These are phyloP conservation scores for Serendipita indica DNA, from an alignment of 768 basidiomycete species.

Conservation along the genomic window DNA sequence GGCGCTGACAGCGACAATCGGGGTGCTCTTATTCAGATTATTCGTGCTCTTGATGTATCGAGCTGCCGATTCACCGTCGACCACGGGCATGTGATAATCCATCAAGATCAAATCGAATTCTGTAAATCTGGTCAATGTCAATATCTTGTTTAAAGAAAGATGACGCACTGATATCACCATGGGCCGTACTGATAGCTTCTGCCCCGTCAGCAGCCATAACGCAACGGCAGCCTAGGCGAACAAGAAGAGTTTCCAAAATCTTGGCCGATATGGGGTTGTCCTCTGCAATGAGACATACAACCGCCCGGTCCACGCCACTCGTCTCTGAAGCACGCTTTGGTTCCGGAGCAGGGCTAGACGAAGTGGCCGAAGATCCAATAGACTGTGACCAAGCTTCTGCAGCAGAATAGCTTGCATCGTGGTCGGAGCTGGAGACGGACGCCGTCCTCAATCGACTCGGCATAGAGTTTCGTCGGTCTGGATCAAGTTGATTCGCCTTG, in stretches of 20 bases:
- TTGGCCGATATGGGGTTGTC: conserved; percentile 98
- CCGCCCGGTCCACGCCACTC: conserved; percentile 53
- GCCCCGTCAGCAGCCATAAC: conserved; percentile 94
- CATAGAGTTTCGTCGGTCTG: conserved; percentile 53
- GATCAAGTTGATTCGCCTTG: conserved; percentile 68
- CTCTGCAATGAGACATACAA: conserved; percentile 89
- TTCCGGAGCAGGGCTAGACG: conserved; percentile 21
- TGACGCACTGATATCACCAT: conserved; percentile 88
- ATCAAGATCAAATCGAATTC: conserved; percentile 94
- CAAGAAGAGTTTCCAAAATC: conserved; percentile 88
- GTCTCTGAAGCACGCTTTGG: conserved; percentile 53
- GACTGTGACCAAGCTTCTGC: conserved; percentile 51
- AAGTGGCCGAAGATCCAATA: conserved; percentile 35
- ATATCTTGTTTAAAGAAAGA: conserved; percentile 10
- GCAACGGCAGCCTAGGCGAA: conserved; percentile 87
- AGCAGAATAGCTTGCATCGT: conserved; percentile 46
- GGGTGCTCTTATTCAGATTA: conserved; percentile 85
- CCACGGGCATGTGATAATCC: conserved; percentile 91
- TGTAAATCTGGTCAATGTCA: conserved; percentile 24
- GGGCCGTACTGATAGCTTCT: conserved; percentile 91
- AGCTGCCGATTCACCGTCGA: conserved; percentile 93
- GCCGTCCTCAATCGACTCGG: conserved; percentile 78
- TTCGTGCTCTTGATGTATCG: conserved; percentile 94
- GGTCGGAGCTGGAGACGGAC: conserved; percentile 66
- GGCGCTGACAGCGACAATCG: conserved; percentile 83